phyloP scores from a whole-genome alignment of 2,329 filamentous ascomycete genomes.

The Cladophialophora carrionii region DNA sequence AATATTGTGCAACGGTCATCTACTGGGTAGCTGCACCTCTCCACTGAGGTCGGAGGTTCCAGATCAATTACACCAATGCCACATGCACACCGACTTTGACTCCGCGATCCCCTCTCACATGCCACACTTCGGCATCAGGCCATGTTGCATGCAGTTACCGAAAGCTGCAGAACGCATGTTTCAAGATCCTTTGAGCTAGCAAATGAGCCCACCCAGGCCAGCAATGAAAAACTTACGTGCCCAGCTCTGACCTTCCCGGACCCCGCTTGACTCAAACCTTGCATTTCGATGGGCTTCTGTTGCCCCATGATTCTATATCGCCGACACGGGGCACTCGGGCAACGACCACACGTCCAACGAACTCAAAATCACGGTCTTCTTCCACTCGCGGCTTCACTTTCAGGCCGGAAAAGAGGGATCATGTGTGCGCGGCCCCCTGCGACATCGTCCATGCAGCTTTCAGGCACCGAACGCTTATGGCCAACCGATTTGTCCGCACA shows the following conservation, averaged over 20 bases:
- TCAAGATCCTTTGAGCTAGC: slow-evolving; percentile 17
- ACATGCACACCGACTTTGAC: slow-evolving; percentile 21
- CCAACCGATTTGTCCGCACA: slow-evolving; percentile 20
- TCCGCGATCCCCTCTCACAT: slow-evolving; percentile 23
- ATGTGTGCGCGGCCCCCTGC: neutral
- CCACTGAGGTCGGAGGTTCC: slow-evolving; percentile 1
- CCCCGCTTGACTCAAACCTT: slow-evolving; percentile 28
- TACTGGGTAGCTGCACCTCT: too few species aligned
- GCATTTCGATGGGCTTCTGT: slow-evolving; percentile 11
- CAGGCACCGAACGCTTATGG: slow-evolving; percentile 17
- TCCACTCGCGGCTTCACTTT: neutral
- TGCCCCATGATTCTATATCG: slow-evolving; percentile 3
- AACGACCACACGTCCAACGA: slow-evolving; percentile 1
- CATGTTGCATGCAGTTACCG: slow-evolving; percentile 21
- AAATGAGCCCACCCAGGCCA: slow-evolving; percentile 7
- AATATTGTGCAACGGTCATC: neutral
- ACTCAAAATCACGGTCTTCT: neutral
- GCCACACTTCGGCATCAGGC: slow-evolving; percentile 20
- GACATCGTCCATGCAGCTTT: slow-evolving; percentile 8
- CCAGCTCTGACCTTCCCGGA: slow-evolving; percentile 20
- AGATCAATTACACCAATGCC: slow-evolving; percentile 21
- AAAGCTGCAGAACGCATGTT: slow-evolving; percentile 28
- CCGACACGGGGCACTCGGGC: slow-evolving; percentile 10
- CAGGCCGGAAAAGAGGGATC: neutral
- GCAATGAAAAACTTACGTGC: slow-evolving; percentile 14